Evolutionary conservation across 768 basidiomycete species (phyloP).

Genomic region (Kwoniella bestiolae): DNA sequence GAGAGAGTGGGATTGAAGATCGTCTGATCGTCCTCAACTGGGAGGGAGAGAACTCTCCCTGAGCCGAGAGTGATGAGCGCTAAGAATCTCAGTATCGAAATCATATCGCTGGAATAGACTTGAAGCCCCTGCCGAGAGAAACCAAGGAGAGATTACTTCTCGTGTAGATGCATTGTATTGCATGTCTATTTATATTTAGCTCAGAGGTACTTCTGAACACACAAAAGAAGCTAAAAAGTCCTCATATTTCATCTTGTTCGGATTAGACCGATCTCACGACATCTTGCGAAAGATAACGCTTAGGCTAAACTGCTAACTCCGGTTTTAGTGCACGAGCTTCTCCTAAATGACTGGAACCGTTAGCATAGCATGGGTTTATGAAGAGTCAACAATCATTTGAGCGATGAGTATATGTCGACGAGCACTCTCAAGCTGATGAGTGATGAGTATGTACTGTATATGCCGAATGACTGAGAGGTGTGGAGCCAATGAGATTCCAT

Average conservation of each 20-base stretch:
- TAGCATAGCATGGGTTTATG: too few species aligned
- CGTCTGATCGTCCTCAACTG: not conserved
- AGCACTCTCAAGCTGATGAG: not conserved
- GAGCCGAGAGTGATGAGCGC: not conserved
- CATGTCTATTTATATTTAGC: not conserved
- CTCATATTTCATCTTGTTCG: too few species aligned
- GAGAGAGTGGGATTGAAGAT: not conserved
- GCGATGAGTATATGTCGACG: too few species aligned
- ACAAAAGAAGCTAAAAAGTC: not conserved
- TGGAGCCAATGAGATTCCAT: not conserved
- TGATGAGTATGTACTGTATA: not conserved
- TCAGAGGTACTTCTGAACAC: not conserved
- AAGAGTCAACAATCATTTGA: too few species aligned
- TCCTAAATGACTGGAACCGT: too few species aligned
- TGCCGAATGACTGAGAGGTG: not conserved
- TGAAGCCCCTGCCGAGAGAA: too few species aligned
- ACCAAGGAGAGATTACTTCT: too few species aligned
- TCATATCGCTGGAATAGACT: too few species aligned
- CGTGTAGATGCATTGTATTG: too few species aligned
- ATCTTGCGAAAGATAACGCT: not conserved
- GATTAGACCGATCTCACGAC: constrained; percentile 11
- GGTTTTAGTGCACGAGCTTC: not conserved
- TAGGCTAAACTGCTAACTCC: constrained; percentile 4
- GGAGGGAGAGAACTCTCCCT: not conserved
- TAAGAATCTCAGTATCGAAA: not conserved